Base-by-base conservation (phyloP, 228 moss, liverwort and hornwort species). In the Sphagnum fallax region DNA sequence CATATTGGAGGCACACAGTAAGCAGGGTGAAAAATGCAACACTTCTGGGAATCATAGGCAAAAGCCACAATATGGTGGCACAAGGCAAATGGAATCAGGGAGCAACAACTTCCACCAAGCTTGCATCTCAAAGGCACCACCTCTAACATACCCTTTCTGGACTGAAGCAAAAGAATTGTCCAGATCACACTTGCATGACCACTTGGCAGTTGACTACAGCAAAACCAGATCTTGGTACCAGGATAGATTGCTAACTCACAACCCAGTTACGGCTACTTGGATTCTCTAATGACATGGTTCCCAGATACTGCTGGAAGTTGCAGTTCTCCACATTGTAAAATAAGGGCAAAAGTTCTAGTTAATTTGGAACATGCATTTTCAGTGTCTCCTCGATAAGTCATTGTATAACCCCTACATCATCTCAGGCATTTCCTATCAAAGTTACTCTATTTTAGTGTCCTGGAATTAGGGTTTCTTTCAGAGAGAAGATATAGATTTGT, bases 101-200 rank as follows among this genome's bases (percentile, higher is more conserved):
- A 32, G 32, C 32, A 32, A 32, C 32, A 32, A 32, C 32, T 32
- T 32, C 32, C 32, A 32, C 32, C 32, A 32, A 32, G 32, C 32
- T 32, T 32, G 32, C 32, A 32, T 32, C 47, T 58, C 67, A 71
- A 12, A 80, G 71, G 64, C 14, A 6, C 67, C 82, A 52, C 78
- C 76, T 5, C 62, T 67, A 6, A 48, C 53, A 2, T 78, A 82
- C 60, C 82, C 82, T 0, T 80, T 86, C 80, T 82, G 86, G 80
- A 78, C 76, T 15, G 72, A 86, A 66, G 82, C 82, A 18, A 78
- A 77, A 69, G 80, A 78, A 5, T 65, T 74, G 71, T 75, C 86
- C 13, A 70, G 74, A 51, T 70, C 82, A 53, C 74, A 80, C 64
- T 75, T 77, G 67, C 80, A 82, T 71, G 80, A 77, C 62, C 68